Percentiles rank a stretch among this genome's conserved stretches.
Evolutionary conservation across 306 rosid genomes (phyloP).

Genomic region (Delonix regia): DNA sequence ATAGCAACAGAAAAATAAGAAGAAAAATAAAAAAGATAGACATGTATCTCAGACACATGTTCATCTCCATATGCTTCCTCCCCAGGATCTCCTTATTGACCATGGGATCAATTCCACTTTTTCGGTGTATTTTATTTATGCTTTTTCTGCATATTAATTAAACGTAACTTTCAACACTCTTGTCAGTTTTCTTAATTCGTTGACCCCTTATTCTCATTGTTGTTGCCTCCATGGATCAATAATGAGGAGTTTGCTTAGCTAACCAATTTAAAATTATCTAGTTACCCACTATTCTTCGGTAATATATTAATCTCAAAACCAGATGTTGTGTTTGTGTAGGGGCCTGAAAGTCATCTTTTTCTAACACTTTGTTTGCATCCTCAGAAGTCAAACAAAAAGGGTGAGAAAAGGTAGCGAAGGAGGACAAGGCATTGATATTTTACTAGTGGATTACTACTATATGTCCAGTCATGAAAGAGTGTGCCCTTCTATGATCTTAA

Average conservation of each 20-base stretch:
- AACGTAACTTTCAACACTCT: not conserved
- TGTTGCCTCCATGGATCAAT: not conserved
- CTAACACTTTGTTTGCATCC: slow-evolving; percentile 30
- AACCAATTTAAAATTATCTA: slow-evolving; percentile 11
- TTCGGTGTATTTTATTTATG: not conserved
- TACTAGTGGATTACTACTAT: slow-evolving; percentile 11
- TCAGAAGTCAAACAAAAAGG: slow-evolving; percentile 43
- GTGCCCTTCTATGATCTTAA: not conserved
- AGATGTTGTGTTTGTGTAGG: not conserved
- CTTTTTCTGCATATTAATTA: not conserved
- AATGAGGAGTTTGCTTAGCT: slow-evolving; percentile 29
- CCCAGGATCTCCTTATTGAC: not conserved
- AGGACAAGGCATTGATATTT: slow-evolving; percentile 30
- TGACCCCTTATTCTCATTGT: not conserved
- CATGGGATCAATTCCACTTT: not conserved
- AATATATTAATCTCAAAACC: not conserved
- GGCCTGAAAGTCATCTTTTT: slow-evolving; percentile 31
- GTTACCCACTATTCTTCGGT: not conserved
- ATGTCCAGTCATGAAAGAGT: slow-evolving; percentile 35
- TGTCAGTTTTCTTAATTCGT: not conserved
- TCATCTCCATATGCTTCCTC: not conserved
- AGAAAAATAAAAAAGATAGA: no score
- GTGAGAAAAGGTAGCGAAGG: slow-evolving; percentile 21
- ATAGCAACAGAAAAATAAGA: not conserved
- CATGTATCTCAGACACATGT: not conserved